Conservation (phyloP, 352 stramenopile species). For the Phytopythium chamaehyphon region DNA sequence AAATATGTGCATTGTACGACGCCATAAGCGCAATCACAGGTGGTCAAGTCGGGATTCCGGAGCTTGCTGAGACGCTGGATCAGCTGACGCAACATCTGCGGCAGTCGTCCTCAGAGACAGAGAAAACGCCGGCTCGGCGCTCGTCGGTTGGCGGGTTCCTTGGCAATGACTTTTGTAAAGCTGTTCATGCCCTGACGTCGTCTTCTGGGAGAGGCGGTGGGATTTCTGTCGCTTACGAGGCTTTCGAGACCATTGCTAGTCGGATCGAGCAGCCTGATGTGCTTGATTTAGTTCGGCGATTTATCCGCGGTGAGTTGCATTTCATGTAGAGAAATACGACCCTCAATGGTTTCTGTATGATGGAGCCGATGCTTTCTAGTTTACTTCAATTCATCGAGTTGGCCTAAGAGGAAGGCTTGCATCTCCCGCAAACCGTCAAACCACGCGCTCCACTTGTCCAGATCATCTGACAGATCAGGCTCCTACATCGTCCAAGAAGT, state of each 20-base stretch:
- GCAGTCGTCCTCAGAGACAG: neutral
- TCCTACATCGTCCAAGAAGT: conserved; percentile 29
- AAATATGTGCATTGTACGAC: neutral
- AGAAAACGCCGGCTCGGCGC: neutral
- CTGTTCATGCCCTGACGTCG: neutral
- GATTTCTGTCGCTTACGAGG: conserved; percentile 1
- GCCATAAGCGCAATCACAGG: conserved; percentile 1
- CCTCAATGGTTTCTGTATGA: too few relatives aligned
- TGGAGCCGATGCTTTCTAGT: too few relatives aligned
- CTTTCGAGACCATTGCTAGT: conserved; percentile 1
- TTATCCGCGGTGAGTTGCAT: conserved; percentile 45
- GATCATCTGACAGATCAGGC: conserved; percentile 62
- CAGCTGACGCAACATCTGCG: conserved; percentile 42
- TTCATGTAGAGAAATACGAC: conserved; percentile 45
- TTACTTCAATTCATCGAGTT: conserved; percentile 12
- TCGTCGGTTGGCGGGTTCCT: conserved; percentile 1
- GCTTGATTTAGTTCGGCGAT: conserved; percentile 46
- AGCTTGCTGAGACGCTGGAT: conserved; percentile 31
- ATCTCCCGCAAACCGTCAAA: conserved; percentile 75
- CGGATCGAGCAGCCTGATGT: conserved; percentile 18
- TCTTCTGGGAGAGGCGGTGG: neutral
- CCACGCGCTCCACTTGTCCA: conserved; percentile 79
- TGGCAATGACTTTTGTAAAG: conserved; percentile 4
- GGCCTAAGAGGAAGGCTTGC: conserved; percentile 37
- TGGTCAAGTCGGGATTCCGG: conserved; percentile 41